Conservation (phyloP, 2,329 filamentous ascomycete species). For the Calonectria pseudoreteaudii region DNA sequence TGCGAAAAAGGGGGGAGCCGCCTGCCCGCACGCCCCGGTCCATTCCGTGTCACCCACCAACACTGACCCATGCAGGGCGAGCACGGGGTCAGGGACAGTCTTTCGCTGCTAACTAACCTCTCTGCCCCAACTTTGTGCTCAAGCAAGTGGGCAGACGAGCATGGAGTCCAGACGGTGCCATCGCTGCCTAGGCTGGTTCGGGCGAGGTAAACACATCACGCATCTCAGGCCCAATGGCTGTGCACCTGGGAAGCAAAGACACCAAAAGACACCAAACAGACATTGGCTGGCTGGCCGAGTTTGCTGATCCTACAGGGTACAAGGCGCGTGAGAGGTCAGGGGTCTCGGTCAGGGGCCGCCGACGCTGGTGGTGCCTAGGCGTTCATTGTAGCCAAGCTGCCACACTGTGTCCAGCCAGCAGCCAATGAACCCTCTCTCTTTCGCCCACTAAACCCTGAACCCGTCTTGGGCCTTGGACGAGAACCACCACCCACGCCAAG, state of each 20-base stretch:
- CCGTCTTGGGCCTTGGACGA: conserved; percentile 10
- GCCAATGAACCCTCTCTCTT: not conserved
- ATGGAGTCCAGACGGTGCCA: conserved; percentile 30
- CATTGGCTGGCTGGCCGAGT: conserved; percentile 36
- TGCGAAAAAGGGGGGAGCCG: conserved; percentile 31
- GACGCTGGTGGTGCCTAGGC: conserved; percentile 24
- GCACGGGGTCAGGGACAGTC: conserved; percentile 26
- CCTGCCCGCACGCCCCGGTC: conserved; percentile 27
- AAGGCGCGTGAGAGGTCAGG: conserved; percentile 27
- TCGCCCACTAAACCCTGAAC: not conserved
- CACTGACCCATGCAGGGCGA: conserved; percentile 31
- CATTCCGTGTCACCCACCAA: conserved; percentile 32
- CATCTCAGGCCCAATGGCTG: conserved; percentile 34
- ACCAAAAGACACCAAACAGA: not conserved
- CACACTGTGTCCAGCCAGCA: conserved; percentile 11
- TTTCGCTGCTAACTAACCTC: conserved; percentile 7
- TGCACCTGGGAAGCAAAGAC: conserved; percentile 36
- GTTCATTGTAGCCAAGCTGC: conserved; percentile 10
- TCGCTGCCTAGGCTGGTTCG: conserved; percentile 37
- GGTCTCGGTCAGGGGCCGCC: conserved; percentile 40
- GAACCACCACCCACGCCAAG: not conserved
- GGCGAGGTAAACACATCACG: conserved; percentile 40
- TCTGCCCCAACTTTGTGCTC: conserved; percentile 12
- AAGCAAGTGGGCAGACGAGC: conserved; percentile 12
- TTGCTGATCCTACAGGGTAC: conserved; percentile 42